Evolutionary conservation across 192 early-diverging fungal genomes (phyloP), one percentile per base, ranked within the genome.

Genomic region (Podila clonocystis): DNA sequence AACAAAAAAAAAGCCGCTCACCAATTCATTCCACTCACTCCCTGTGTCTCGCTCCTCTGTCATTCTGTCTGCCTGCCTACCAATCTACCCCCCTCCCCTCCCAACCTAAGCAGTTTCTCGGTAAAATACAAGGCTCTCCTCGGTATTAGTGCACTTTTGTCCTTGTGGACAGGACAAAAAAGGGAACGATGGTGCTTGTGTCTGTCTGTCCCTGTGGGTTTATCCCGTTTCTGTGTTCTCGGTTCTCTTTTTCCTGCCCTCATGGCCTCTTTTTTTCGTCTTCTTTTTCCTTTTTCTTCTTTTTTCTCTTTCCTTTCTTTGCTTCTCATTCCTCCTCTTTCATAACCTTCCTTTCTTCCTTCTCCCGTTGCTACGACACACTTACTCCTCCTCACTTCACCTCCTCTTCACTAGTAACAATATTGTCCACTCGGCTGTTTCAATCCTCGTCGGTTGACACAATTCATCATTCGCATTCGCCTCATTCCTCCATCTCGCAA

Each of bases 301-400:
- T 38, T 63, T 63, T 30, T 26, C 49, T 50, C 48, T 68, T 13
- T 26, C 55, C 7, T 28, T 50, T 63, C 38, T 58, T 60, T 65
- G n/a, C 13, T 50, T 66, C 36, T 61, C 34, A 22, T 59, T 31
- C 34, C 31, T 50, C 48, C 26, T 36, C 68, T 69, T 71, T 49
- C 50, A 62, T 71, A 41, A 50, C 70, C 28, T 58, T 50, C 30
- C 50, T 63, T 58, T 48, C 52, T 24, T 64, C 62, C 19, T 22
- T 55, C 20, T 17, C 36, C 17, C 15, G 20, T 33, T 50, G 28
- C 52, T 50, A 5, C 30, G 26, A 4, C 41, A 36, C 19, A 33
- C 15, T n/a, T 60, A 45, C 20, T 59, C 73, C 31, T 75, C 50
- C 36, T 65, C 68, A 26, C 68, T 49, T 38, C 69, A 36, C 22